Evolutionary conservation across 208 protist species (phyloP), one percentile per base, ranked within the genome.

Genomic region (Vickermania ingenoplastis): DNA sequence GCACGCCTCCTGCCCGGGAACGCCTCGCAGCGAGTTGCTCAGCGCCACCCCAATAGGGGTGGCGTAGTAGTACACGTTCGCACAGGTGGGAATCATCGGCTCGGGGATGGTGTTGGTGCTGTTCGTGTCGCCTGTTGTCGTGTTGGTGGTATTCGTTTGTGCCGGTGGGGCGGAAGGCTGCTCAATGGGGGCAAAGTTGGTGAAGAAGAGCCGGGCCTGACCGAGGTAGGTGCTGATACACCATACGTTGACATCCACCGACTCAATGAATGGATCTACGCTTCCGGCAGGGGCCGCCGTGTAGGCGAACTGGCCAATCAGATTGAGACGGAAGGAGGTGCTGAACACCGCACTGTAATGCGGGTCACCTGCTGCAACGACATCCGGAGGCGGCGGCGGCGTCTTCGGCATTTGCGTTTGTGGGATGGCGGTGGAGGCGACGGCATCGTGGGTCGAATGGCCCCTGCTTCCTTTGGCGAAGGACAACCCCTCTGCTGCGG

Each of bases 1-100:
- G 66, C 85, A 92, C 3, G 67, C n/a, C 61, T 83, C 73, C 60
- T 89, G 69, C 3, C 75, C 72, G 1, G 73, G 69, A 60, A 84
- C 64, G 31, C 74, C 71, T 52, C 63, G 75, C 30, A 92, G 77
- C 27, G 85, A 86, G 24, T 59, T 65, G 57, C 75, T 86, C 14
- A 89, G 60, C 4, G 73, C 66, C 28, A 73, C 67, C 11, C 73
- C 71, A 14, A 81, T 73, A 0, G 61, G 58, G 14, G 73, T 75
- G 24, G 74, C 22, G 75, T 88, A 92, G 69, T 88, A 86, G 69
- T 92, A 92, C 31, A 88, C 78, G 30, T 75, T 83, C 24, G 85
- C 71, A 54, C 85, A 92, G 49, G 74, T 53, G 26, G 57, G 70
- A 41, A 91, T 54, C 62, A 61, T 64, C 2, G 48, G 17, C 1